A percentile compares a stretch with the other conserved stretches of the same genome.
These are phyloP conservation scores for Thielaviopsis cerberus DNA, from an alignment of 2,329 filamentous ascomycete genomes.

Conservation along the genomic window DNA sequence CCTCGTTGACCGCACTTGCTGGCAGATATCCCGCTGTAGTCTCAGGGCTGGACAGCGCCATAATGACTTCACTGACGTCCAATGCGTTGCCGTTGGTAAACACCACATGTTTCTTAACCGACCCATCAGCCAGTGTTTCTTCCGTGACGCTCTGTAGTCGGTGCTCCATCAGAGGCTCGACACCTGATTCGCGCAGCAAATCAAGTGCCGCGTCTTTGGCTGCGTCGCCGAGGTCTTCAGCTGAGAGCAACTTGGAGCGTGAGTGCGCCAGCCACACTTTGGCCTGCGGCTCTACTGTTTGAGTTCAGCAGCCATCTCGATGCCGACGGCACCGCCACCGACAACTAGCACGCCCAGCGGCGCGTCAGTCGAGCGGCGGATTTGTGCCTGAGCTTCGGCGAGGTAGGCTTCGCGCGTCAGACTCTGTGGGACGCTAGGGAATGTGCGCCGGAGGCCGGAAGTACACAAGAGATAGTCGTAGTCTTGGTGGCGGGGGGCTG, in stretches of 20 bases:
- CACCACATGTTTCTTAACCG: slow-evolving; percentile 27
- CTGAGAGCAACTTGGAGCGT: slow-evolving; percentile 47
- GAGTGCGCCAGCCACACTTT: slow-evolving; percentile 62
- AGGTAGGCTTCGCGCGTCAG: slow-evolving; percentile 43
- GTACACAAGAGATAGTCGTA: slow-evolving; percentile 66
- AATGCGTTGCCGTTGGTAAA: slow-evolving; percentile 43
- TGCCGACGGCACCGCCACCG: slow-evolving; percentile 61
- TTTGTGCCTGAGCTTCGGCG: slow-evolving; percentile 40
- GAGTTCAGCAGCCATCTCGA: slow-evolving; percentile 66
- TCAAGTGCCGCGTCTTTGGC: slow-evolving; percentile 44
- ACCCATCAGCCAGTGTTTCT: slow-evolving; percentile 26
- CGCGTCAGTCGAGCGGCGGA: slow-evolving; percentile 33
- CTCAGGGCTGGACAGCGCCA: slow-evolving; percentile 44
- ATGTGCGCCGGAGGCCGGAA: slow-evolving; percentile 49
- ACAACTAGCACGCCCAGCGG: slow-evolving; percentile 47
- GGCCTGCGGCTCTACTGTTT: slow-evolving; percentile 42
- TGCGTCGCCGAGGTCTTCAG: slow-evolving; percentile 51
- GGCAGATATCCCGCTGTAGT: slow-evolving; percentile 49
- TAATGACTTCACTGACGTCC: slow-evolving; percentile 45
- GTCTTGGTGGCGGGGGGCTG: slow-evolving; percentile 22
- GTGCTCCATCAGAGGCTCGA: slow-evolving; percentile 45
- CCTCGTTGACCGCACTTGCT: slow-evolving; percentile 34
- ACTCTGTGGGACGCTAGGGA: slow-evolving; percentile 55
- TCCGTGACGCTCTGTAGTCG: slow-evolving; percentile 33
- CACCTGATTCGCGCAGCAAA: slow-evolving; percentile 40